These are phyloP conservation scores for Mayamaea pseudoterrestris DNA, from an alignment of 108 stramenopile species.

Conservation along the genomic window DNA sequence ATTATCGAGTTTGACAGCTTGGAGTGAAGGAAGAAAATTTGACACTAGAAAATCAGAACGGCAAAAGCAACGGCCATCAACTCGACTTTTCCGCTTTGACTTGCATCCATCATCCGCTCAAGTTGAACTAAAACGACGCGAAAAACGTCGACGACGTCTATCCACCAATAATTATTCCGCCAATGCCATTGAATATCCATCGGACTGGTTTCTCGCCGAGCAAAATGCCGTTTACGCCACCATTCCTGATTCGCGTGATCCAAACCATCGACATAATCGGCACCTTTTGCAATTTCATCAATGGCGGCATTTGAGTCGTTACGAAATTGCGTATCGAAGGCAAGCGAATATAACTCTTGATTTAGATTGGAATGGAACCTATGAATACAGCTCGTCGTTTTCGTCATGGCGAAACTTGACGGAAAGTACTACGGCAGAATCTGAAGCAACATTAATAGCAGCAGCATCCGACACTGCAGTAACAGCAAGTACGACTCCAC, in stretches of 20 bases:
- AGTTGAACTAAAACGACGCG: no score
- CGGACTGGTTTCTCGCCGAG: constrained; percentile 6
- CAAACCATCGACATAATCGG: background rate
- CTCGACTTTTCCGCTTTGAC: no score
- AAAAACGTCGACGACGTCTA: no score
- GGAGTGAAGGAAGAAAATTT: no score
- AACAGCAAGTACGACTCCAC: background rate
- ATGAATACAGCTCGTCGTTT: constrained; percentile 8
- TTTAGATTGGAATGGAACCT: constrained; percentile 29
- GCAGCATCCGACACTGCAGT: background rate
- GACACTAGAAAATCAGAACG: no score
- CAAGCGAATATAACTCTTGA: constrained; percentile 8
- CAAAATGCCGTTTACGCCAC: constrained; percentile 14
- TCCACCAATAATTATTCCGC: no score
- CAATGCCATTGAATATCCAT: background rate
- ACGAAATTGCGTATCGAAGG: constrained; percentile 19
- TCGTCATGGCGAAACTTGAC: background rate
- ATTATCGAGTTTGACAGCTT: no score
- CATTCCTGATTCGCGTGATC: background rate
- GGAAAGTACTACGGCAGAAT: background rate
- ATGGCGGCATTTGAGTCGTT: constrained; percentile 34
- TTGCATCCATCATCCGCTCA: no score
- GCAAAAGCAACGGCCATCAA: no score
- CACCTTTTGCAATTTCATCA: constrained; percentile 17
- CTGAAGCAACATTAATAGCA: background rate